These are phyloP conservation scores for Myriosclerotinia duriaeana DNA, from an alignment of 2,329 filamentous ascomycete species.

Conservation along the genomic window DNA sequence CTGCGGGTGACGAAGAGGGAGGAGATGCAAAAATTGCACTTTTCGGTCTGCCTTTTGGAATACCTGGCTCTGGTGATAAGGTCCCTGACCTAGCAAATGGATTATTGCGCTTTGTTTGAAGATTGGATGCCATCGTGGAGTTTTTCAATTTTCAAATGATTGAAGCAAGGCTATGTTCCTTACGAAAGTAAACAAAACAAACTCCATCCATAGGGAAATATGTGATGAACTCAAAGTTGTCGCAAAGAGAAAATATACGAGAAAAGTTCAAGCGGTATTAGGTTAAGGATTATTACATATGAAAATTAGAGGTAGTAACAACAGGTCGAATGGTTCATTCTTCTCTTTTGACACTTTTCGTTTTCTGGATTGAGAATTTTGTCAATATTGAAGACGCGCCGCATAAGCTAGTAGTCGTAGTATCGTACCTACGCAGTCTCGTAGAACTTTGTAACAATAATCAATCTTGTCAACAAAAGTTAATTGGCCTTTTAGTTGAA, in stretches of 20 bases:
- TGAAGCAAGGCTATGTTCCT: slow-evolving; percentile 12
- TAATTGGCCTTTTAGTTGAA: slow-evolving; percentile 6
- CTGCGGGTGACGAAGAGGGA: slow-evolving; percentile 39
- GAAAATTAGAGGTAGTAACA: background rate
- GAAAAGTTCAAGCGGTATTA: background rate
- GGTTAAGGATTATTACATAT: background rate
- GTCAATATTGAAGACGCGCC: slow-evolving; percentile 15
- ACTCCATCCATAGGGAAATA: slow-evolving; percentile 17
- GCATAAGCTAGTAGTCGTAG: too few species aligned
- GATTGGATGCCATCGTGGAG: slow-evolving; percentile 54
- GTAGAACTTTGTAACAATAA: too few species aligned
- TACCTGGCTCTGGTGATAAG: slow-evolving; percentile 59
- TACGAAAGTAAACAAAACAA: slow-evolving; percentile 25
- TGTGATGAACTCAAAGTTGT: background rate
- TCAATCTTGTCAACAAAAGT: slow-evolving; percentile 16
- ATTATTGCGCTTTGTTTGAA: slow-evolving; percentile 74
- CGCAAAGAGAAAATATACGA: background rate
- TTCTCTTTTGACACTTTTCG: background rate
- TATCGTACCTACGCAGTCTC: too few species aligned
- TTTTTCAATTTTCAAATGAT: slow-evolving; percentile 28
- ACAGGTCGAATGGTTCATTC: background rate
- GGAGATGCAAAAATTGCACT: slow-evolving; percentile 63
- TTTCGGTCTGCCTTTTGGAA: slow-evolving; percentile 62
- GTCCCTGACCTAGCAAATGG: slow-evolving; percentile 72
- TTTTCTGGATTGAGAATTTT: background rate